Conservation (phyloP, 345 rosid genomes). For the Eucalyptus tenuipes region DNA sequence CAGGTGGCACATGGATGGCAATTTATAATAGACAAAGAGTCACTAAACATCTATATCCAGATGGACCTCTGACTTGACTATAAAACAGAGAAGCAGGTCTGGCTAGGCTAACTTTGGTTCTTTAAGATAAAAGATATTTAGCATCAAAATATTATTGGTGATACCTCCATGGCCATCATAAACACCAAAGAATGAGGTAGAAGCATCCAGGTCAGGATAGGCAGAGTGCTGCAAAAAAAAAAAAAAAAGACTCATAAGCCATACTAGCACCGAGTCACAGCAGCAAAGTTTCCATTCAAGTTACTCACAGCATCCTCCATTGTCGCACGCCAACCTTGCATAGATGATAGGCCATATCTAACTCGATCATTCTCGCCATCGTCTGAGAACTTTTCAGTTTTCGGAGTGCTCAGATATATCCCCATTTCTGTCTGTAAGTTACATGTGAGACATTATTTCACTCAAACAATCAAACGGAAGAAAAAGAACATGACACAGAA, state of each 20-base stretch:
- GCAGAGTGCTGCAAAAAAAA: slow-evolving; percentile 60
- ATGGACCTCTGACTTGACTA: not conserved
- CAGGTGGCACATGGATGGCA: not conserved
- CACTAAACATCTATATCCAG: not conserved
- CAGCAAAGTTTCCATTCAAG: not conserved
- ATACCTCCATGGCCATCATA: slow-evolving; percentile 99
- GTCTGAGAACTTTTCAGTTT: slow-evolving; percentile 83
- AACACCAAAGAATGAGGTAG: slow-evolving; percentile 92
- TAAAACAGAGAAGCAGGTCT: not conserved
- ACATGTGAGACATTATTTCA: not conserved
- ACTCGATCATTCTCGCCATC: slow-evolving; percentile 72
- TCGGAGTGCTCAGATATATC: slow-evolving; percentile 85
- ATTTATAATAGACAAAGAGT: not conserved
- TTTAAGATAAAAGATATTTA: not conserved
- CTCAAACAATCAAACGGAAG: not conserved
- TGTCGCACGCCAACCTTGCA: slow-evolving; percentile 99
- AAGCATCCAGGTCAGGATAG: slow-evolving; percentile 57
- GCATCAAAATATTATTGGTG: not conserved
- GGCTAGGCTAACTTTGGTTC: not conserved
- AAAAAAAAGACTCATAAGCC: not conserved
- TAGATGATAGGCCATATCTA: slow-evolving; percentile 85
- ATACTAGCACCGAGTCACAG: not conserved
- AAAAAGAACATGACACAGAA: not conserved
- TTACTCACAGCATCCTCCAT: slow-evolving; percentile 98
- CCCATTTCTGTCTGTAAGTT: slow-evolving; percentile 44